These are phyloP conservation scores for Sporothrix dimorphospora DNA, from an alignment of 2,329 filamentous ascomycete species.

Conservation along the genomic window DNA sequence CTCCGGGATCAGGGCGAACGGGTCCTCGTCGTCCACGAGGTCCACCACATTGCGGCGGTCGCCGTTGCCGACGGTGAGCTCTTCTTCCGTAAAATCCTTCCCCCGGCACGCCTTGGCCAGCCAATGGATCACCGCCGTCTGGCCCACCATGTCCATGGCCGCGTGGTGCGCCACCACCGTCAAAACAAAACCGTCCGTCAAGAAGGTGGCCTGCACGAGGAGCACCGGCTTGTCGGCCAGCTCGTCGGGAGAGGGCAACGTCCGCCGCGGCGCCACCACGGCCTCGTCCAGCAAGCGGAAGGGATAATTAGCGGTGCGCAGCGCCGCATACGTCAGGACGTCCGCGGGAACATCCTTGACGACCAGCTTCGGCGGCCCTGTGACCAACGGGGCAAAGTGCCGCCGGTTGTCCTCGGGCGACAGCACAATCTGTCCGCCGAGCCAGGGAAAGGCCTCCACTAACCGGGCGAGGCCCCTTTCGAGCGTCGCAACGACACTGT, in stretches of 20 bases:
- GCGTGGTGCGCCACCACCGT: conserved; percentile 34
- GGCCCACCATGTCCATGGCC: conserved; percentile 35
- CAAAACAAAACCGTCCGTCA: conserved; percentile 34
- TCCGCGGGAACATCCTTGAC: background rate
- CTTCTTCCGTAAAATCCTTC: background rate
- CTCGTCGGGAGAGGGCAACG: conserved; percentile 41
- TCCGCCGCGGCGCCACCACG: conserved; percentile 22
- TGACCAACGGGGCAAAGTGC: background rate
- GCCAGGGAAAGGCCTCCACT: background rate
- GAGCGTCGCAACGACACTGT: background rate
- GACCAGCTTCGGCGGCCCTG: background rate
- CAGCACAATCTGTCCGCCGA: background rate
- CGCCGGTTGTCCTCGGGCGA: background rate
- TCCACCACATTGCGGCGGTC: background rate
- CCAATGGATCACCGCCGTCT: conserved; percentile 39
- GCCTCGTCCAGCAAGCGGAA: conserved; percentile 43
- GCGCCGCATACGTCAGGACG: background rate
- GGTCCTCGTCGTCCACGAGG: background rate
- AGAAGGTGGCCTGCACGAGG: conserved; percentile 37
- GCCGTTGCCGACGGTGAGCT: conserved; percentile 11
- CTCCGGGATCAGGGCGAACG: background rate
- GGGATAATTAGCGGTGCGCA: background rate
- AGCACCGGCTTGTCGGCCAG: conserved; percentile 48
- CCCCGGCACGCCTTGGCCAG: conserved; percentile 53
- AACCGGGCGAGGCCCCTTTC: background rate